Evolutionary conservation across 495 filamentous ascomycete species (phyloP).

Genomic region (Daldinia bambusicola): DNA sequence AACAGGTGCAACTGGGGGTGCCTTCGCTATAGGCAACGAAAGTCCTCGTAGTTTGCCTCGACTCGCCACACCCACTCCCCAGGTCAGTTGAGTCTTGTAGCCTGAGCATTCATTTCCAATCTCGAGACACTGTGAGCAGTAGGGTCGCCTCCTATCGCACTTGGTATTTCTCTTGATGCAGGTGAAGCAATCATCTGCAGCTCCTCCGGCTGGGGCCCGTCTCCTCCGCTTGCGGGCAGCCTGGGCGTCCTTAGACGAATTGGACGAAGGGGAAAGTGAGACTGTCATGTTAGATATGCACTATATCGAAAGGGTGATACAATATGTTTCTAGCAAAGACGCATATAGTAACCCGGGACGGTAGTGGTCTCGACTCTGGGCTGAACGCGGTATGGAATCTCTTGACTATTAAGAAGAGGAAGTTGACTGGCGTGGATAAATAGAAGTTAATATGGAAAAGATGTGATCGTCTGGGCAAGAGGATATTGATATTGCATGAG

Average conservation of each 20-base stretch:
- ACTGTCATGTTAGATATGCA: slow-evolving; percentile 56
- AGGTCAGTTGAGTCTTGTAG: slow-evolving; percentile 97
- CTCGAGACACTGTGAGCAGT: slow-evolving; percentile 94
- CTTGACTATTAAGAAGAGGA: slow-evolving; percentile 49
- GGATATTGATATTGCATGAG: slow-evolving; percentile 49
- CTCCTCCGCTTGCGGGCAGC: slow-evolving; percentile 80
- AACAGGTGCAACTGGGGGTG: slow-evolving; percentile 64
- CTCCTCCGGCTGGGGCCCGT: slow-evolving; percentile 87
- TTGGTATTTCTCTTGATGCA: slow-evolving; percentile 83
- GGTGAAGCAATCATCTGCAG: slow-evolving; percentile 94
- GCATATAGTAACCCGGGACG: slow-evolving; percentile 46
- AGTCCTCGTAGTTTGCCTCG: slow-evolving; percentile 93
- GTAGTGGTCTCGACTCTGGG: slow-evolving; percentile 44
- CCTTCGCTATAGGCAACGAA: slow-evolving; percentile 82
- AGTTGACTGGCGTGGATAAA: slow-evolving; percentile 59
- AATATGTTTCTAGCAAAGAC: slow-evolving; percentile 44
- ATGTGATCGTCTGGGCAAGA: slow-evolving; percentile 48
- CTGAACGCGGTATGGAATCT: slow-evolving; percentile 51
- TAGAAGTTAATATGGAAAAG: slow-evolving; percentile 58
- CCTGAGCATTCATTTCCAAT: slow-evolving; percentile 92
- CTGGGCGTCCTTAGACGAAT: slow-evolving; percentile 55
- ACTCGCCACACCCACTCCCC: slow-evolving; percentile 97
- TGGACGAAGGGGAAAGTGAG: slow-evolving; percentile 54
- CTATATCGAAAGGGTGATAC: slow-evolving; percentile 36
- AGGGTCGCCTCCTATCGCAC: slow-evolving; percentile 93